phyloP scores from a whole-genome alignment of 2,329 filamentous ascomycete species.

The Chrysoporthe austroafricana region DNA sequence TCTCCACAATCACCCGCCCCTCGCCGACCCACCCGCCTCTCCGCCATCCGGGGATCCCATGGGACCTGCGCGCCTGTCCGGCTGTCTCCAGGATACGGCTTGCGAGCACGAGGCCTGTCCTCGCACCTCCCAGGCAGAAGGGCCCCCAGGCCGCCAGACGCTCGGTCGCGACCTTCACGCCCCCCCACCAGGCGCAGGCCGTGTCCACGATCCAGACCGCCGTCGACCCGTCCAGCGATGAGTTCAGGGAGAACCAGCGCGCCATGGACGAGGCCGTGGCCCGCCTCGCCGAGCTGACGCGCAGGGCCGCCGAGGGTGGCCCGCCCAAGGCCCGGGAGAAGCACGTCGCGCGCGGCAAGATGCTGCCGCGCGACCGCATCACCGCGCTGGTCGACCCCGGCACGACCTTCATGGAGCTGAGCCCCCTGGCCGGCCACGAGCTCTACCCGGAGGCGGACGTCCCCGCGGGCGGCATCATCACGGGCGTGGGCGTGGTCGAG shows the following conservation, averaged over 20 bases:
- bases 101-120: conserved; percentile 12
- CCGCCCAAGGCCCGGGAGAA: conserved; percentile 82
- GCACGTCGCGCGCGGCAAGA: conserved; percentile 86
- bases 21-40: no score
- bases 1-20: conserved; percentile 11
- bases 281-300: conserved; percentile 71
- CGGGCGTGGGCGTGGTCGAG: conserved; percentile 86
- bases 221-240: conserved; percentile 76
- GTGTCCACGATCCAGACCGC: conserved; percentile 78
- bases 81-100: background rate
- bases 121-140: conserved; percentile 28
- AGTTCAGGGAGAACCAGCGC: conserved; percentile 79
- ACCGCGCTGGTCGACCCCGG: conserved; percentile 87
- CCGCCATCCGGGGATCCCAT: conserved; percentile 16
- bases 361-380: conserved; percentile 89
- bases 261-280: conserved; percentile 77
- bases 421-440: conserved; percentile 83
- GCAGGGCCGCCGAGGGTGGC: conserved; percentile 75
- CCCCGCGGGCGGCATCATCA: conserved; percentile 88
- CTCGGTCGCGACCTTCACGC: conserved; percentile 74
- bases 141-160: conserved; percentile 35
- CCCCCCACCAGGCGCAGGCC: conserved; percentile 78
- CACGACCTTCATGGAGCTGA: conserved; percentile 91
- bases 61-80: conserved; percentile 17
- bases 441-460: conserved; percentile 88